Evolutionary conservation across 2,329 filamentous ascomycete genomes (phyloP).

Genomic region (Pseudogymnoascus pannorum): DNA sequence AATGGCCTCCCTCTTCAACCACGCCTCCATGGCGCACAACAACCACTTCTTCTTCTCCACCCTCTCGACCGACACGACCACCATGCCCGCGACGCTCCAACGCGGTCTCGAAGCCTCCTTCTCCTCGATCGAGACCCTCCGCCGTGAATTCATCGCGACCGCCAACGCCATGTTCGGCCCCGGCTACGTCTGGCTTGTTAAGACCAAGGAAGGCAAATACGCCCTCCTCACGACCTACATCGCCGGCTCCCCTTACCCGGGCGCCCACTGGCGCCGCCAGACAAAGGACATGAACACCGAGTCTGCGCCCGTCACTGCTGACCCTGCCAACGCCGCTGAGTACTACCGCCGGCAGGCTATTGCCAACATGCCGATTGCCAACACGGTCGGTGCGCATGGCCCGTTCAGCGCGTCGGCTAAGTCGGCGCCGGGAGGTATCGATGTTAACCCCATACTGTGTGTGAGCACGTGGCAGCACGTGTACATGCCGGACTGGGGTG

Average conservation of each 20-base stretch:
- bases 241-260: slow-evolving; percentile 80
- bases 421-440: slow-evolving; percentile 57
- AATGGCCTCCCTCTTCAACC: slow-evolving; percentile 80
- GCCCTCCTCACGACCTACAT: slow-evolving; percentile 83
- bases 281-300: slow-evolving; percentile 62
- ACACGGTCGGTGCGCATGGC: slow-evolving; percentile 28
- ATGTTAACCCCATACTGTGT: slow-evolving; percentile 72
- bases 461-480: slow-evolving; percentile 96
- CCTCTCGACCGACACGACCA: slow-evolving; percentile 37
- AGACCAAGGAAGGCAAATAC: slow-evolving; percentile 39
- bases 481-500: slow-evolving; percentile 75
- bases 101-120: slow-evolving; percentile 62
- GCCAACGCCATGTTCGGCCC: slow-evolving; percentile 92
- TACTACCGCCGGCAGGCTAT: slow-evolving; percentile 35
- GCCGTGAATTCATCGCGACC: slow-evolving; percentile 69
- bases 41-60: slow-evolving; percentile 73
- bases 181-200: slow-evolving; percentile 92
- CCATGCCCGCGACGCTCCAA: slow-evolving; percentile 51
- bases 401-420: slow-evolving; percentile 26
- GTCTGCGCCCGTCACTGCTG: slow-evolving; percentile 27
- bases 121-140: slow-evolving; percentile 75
- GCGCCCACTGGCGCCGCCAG: slow-evolving; percentile 70
- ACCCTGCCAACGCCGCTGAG: slow-evolving; percentile 24
- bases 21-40: slow-evolving; percentile 94
- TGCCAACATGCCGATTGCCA: slow-evolving; percentile 27